Evolutionary conservation across 2,329 filamentous ascomycete species (phyloP).

Genomic region (Ophiostoma quercus): DNA sequence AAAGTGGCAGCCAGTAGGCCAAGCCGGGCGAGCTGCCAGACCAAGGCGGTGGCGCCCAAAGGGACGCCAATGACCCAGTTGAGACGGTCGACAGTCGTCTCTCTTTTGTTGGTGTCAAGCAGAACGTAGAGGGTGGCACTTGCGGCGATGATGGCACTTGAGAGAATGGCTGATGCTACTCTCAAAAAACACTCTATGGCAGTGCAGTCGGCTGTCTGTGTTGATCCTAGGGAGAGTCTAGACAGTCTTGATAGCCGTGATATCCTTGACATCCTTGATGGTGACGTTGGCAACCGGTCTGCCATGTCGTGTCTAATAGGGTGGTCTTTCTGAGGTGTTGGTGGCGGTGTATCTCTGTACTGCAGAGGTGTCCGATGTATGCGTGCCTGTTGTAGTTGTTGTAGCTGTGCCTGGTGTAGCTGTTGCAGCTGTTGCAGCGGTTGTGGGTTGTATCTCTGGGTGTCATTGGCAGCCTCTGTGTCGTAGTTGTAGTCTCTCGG

Average conservation of each 20-base stretch:
- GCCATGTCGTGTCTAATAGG: not conserved
- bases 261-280: not conserved
- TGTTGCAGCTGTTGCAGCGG: not conserved
- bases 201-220: not conserved
- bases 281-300: not conserved
- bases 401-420: not conserved
- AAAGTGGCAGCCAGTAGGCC: not conserved
- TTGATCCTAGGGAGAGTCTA: not conserved
- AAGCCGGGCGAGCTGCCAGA: not conserved
- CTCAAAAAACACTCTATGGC: not conserved
- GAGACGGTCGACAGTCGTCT: not conserved
- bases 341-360: not conserved
- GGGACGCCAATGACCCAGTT: conserved; percentile 7
- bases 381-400: not conserved
- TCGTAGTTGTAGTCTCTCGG: not conserved
- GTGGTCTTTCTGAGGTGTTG: not conserved
- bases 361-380: not conserved
- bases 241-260: not conserved
- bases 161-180: not conserved
- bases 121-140: not conserved
- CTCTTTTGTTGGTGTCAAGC: not conserved
- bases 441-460: not conserved
- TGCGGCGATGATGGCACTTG: not conserved
- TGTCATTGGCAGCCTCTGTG: not conserved
- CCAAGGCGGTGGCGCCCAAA: not conserved